Conservation (phyloP, 768 basidiomycete genomes). For the Suillus subaureus region DNA sequence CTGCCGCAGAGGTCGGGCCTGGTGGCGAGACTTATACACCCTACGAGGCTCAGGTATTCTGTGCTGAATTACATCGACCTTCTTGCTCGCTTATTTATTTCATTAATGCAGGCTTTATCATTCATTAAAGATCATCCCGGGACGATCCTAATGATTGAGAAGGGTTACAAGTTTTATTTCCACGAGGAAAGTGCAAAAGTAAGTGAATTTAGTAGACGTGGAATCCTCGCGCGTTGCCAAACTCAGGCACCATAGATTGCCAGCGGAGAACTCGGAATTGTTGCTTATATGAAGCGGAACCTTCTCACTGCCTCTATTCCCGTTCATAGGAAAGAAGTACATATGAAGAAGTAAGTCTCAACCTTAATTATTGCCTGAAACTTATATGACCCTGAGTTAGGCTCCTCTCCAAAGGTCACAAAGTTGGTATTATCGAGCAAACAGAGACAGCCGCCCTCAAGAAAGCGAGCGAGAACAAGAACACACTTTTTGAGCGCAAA, state of each 20-base stretch:
- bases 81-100: neutral
- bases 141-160: conserved; percentile 75
- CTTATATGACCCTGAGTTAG: conserved; percentile 33
- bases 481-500: conserved; percentile 70
- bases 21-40: conserved; percentile 75
- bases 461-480: conserved; percentile 76
- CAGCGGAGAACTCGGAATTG: conserved; percentile 76
- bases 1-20: conserved; percentile 54
- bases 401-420: conserved; percentile 75
- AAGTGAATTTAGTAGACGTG: conserved; percentile 10
- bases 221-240: conserved; percentile 8
- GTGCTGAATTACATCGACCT: neutral
- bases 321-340: conserved; percentile 62
- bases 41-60: conserved; percentile 65
- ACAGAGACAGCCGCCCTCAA: conserved; percentile 89
- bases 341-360: conserved; percentile 70
- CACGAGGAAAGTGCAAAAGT: conserved; percentile 86
- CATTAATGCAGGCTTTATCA: conserved; percentile 34
- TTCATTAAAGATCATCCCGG: conserved; percentile 68
- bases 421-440: conserved; percentile 84
- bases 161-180: conserved; percentile 84
- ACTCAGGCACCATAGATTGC: conserved; percentile 52
- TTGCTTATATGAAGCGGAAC: conserved; percentile 70
- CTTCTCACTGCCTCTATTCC: conserved; percentile 79
- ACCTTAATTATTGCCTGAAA: neutral